These are phyloP conservation scores for Trichothecium sympodiale DNA, from an alignment of 2,329 filamentous ascomycete genomes.

Conservation along the genomic window DNA sequence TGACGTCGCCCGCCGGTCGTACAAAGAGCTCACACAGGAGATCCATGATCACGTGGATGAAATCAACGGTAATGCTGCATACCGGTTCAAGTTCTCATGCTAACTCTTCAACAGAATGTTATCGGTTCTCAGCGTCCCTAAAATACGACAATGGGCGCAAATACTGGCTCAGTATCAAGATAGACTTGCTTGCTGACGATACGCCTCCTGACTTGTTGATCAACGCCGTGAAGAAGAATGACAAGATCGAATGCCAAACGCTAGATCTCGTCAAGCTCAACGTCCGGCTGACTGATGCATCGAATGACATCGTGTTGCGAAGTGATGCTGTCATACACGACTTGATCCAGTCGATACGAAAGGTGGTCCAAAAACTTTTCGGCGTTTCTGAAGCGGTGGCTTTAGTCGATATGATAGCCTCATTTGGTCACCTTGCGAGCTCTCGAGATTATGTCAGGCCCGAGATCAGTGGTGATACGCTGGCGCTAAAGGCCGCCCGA, in stretches of 20 bases:
- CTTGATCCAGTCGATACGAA: conserved; percentile 61
- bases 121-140: conserved; percentile 51
- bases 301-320: conserved; percentile 72
- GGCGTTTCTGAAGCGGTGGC: conserved; percentile 78
- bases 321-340: conserved; percentile 67
- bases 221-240: conserved; percentile 62
- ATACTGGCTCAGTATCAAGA: conserved; percentile 64
- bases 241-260: conserved; percentile 79
- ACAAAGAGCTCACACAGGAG: conserved; percentile 78
- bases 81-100: too few species aligned
- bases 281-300: conserved; percentile 64
- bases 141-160: conserved; percentile 68
- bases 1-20: conserved; percentile 79
- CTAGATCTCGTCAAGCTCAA: conserved; percentile 74
- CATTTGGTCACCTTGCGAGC: conserved; percentile 66
- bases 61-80: conserved; percentile 58
- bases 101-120: conserved; percentile 28
- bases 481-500: conserved; percentile 63
- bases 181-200: conserved; percentile 49
- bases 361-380: conserved; percentile 64
- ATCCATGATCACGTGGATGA: conserved; percentile 59
- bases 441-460: conserved; percentile 51
- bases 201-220: conserved; percentile 60
- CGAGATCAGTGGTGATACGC: conserved; percentile 47
- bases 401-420: conserved; percentile 73